Base-by-base conservation (phyloP, 208 protist species). In the Leptomonas seymouri region DNA sequence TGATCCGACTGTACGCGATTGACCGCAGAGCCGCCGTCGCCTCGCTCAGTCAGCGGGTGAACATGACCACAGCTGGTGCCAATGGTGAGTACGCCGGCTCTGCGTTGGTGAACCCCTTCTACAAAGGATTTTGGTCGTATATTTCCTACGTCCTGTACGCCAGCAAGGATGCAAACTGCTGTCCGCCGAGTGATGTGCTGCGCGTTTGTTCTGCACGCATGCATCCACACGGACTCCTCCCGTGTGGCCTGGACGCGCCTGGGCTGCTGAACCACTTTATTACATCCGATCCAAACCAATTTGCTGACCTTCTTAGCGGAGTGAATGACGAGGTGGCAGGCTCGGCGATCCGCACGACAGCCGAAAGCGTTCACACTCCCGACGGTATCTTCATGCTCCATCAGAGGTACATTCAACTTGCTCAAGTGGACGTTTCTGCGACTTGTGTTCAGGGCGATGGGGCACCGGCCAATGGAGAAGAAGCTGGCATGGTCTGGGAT, bases 1-100 rank as follows among this genome's bases (percentile, higher is more conserved):
- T 91, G 12, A 48, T 96, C 15, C 87, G 90, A 6, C 82, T 89
- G 63, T 81, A 91, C 57, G 90, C 90, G 14, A 81, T 93, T 34
- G 61, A 75, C 59, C 84, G 76, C 50, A 72, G 84, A 27, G 84
- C 86, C 64, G 84, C 78, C 3, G 72, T 93, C 14, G 86, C 79
- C 0, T 80, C 78, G 36, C 61, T 86, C 18, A 84, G 87, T 30
- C 78, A 73, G 27, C 84, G 80, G 28, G 84, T 95, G 16, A 86
- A 86, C 67, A 89, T 85, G 27, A 82, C 79, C 28, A 68, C 79
- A 1, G 70, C 69, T 12, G 75, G 74, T 41, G 66, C 49, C 14
- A 58, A 74, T 31, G 73, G 59, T 51, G 77, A 77, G 46, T 78
- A 82, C 51, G 58, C 70, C 3, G 21, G 34, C 25, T 64, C 74